A percentile compares a stretch with the other conserved stretches of the same genome.
Evolutionary conservation across 2,329 filamentous ascomycete species (phyloP).

Genomic region (Aureobasidium pullulans): DNA sequence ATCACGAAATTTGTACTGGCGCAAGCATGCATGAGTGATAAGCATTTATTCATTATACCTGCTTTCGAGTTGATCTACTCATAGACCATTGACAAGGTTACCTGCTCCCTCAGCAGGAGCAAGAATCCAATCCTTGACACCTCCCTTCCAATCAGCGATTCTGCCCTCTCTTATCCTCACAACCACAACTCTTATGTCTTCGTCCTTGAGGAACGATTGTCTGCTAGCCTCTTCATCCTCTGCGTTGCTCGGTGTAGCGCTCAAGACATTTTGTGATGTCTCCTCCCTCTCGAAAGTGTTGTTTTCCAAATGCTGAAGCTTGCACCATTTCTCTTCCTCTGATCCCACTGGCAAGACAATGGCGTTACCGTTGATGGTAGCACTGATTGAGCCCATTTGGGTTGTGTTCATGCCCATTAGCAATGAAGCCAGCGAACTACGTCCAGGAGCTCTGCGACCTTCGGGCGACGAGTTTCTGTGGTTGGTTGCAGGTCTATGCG

Average conservation of each 20-base stretch:
- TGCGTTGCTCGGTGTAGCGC: not conserved
- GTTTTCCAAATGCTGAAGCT: slow-evolving; percentile 77
- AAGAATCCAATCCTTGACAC: slow-evolving; percentile 67
- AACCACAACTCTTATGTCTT: slow-evolving; percentile 79
- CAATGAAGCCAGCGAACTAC: slow-evolving; percentile 69
- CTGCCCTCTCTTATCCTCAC: slow-evolving; percentile 78
- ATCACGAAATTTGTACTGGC: no score
- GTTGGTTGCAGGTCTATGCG: slow-evolving; percentile 76
- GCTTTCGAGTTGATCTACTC: not conserved
- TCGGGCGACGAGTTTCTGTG: slow-evolving; percentile 38
- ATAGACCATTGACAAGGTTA: not conserved
- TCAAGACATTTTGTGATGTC: slow-evolving; percentile 9
- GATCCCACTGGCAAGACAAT: slow-evolving; percentile 63
- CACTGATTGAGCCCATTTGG: slow-evolving; percentile 78
- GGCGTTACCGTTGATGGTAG: slow-evolving; percentile 87
- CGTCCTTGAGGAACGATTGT: slow-evolving; percentile 66
- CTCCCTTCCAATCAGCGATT: slow-evolving; percentile 94
- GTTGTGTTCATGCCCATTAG: slow-evolving; percentile 87
- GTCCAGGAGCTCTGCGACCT: slow-evolving; percentile 38
- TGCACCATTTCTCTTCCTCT: slow-evolving; percentile 79
- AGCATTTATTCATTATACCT: not conserved
- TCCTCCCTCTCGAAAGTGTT: slow-evolving; percentile 53
- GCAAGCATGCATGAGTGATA: not conserved
- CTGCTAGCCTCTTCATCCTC: slow-evolving; percentile 39
- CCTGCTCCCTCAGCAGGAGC: not conserved